phyloP scores from a whole-genome alignment of 768 basidiomycete genomes.

The Candolleomyces aberdarensis region DNA sequence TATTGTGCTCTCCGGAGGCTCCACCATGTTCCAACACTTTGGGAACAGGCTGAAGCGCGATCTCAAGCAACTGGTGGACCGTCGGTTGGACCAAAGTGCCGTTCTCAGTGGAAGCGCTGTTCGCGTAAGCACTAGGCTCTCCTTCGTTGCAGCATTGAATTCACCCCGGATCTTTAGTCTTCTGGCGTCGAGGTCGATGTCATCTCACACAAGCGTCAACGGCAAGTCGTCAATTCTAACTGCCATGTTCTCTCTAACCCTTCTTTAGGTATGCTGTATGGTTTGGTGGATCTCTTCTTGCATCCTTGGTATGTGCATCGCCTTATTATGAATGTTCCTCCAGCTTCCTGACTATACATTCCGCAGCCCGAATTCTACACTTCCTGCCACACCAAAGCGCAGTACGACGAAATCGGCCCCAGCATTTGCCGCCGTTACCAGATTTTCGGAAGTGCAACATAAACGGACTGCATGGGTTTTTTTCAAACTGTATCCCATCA shows the following conservation, averaged over 20 bases:
- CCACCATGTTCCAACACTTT: slow-evolving; percentile 99
- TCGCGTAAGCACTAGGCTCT: slow-evolving; percentile 48
- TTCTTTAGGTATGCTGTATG: slow-evolving; percentile 81
- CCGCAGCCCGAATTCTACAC: slow-evolving; percentile 90
- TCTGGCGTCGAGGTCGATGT: slow-evolving; percentile 98
- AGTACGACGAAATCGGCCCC: slow-evolving; percentile 91
- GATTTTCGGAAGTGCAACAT: slow-evolving; percentile 89
- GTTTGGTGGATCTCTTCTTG: slow-evolving; percentile 95
- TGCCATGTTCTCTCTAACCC: slow-evolving; percentile 6
- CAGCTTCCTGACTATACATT: neutral
- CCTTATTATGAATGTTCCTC: neutral
- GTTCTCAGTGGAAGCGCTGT: slow-evolving; percentile 68
- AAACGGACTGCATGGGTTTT: slow-evolving; percentile 18
- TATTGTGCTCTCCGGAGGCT: slow-evolving; percentile 95
- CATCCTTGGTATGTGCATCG: slow-evolving; percentile 70
- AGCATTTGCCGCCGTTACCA: slow-evolving; percentile 91
- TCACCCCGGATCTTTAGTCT: slow-evolving; percentile 48
- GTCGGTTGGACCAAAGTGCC: slow-evolving; percentile 76
- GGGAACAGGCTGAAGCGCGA: slow-evolving; percentile 96
- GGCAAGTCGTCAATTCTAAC: slow-evolving; percentile 40
- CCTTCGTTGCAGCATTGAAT: neutral
- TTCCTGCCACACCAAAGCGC: slow-evolving; percentile 90
- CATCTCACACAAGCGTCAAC: slow-evolving; percentile 96
- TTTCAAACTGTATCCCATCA: neutral
- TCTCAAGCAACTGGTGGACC: slow-evolving; percentile 90